These are phyloP conservation scores for Penicillium brasilianum DNA, from an alignment of 2,329 filamentous ascomycete genomes.

Conservation along the genomic window DNA sequence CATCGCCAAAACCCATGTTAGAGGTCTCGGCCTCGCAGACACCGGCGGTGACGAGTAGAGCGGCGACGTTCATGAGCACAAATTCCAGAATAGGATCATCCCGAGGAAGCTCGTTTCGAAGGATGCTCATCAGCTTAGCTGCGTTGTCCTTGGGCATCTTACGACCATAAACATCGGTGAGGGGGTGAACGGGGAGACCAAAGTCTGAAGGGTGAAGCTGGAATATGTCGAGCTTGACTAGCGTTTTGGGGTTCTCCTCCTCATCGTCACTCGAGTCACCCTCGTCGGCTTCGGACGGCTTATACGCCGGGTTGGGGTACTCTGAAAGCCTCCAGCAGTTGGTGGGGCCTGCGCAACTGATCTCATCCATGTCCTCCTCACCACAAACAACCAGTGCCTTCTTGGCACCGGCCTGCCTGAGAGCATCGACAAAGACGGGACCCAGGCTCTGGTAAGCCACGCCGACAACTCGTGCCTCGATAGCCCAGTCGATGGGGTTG, in stretches of 20 bases:
- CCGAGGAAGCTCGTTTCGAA: conserved; percentile 72
- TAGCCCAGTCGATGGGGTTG: conserved; percentile 81
- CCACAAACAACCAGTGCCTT: conserved; percentile 94
- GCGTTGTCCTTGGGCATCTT: conserved; percentile 89
- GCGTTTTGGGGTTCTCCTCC: conserved; percentile 45
- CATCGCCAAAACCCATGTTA: conserved; percentile 78
- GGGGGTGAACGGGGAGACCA: conserved; percentile 74
- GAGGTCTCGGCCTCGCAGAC: conserved; percentile 83
- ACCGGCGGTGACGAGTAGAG: conserved; percentile 82
- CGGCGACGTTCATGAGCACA: conserved; percentile 90
- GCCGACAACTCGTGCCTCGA: conserved; percentile 92
- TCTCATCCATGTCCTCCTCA: conserved; percentile 91
- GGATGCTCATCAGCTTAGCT: conserved; percentile 75
- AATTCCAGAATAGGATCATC: conserved; percentile 91
- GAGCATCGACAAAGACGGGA: conserved; percentile 83
- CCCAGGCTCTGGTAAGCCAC: conserved; percentile 88
- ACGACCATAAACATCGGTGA: conserved; percentile 79
- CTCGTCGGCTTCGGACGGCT: conserved; percentile 49
- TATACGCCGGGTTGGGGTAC: conserved; percentile 53
- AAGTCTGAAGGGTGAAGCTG: conserved; percentile 82
- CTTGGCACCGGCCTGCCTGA: conserved; percentile 73
- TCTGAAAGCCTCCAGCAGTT: conserved; percentile 82
- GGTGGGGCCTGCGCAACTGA: conserved; percentile 86
- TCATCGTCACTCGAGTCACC: conserved; percentile 47
- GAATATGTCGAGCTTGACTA: conserved; percentile 74